These are phyloP conservation scores for Kodamaea kaohsiungensis DNA, from an alignment of 805 yeast species.

Conservation along the genomic window DNA sequence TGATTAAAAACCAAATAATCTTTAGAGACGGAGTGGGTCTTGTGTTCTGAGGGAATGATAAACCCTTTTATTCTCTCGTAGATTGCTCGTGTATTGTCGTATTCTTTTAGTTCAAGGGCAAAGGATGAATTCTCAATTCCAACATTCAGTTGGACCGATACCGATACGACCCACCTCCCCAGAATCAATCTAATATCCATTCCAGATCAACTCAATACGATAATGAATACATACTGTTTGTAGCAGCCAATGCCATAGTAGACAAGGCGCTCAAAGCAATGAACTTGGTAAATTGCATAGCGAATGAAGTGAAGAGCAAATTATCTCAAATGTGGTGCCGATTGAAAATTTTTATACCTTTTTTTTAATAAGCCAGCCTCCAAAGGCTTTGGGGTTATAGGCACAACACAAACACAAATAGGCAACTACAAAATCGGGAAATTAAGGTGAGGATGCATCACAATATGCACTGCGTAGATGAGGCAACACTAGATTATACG, in stretches of 20 bases:
- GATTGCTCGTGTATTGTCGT: neutral
- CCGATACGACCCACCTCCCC: too few species aligned
- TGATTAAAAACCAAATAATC: too few species aligned
- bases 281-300: conserved; percentile 59
- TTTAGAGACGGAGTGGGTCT: too few species aligned
- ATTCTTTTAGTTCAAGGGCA: neutral
- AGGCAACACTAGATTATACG: neutral
- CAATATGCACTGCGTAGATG: neutral
- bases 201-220: too few species aligned
- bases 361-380: conserved; percentile 7
- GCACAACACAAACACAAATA: conserved; percentile 1
- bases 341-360: conserved; percentile 9
- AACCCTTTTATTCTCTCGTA: neutral
- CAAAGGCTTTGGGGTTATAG: neutral
- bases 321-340: conserved; percentile 4
- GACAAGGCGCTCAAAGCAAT: conserved; percentile 51
- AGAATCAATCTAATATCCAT: neutral
- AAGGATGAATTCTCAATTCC: too few species aligned
- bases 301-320: conserved; percentile 12
- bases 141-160: too few species aligned
- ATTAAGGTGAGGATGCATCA: neutral
- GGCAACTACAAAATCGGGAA: neutral
- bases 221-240: conserved; percentile 26
- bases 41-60: neutral
- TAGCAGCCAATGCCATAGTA: conserved; percentile 44